A percentile compares a stretch with the other conserved stretches of the same genome.
These are phyloP conservation scores for Epichloe coenophiala DNA, from an alignment of 2,329 filamentous ascomycete genomes.

Conservation along the genomic window DNA sequence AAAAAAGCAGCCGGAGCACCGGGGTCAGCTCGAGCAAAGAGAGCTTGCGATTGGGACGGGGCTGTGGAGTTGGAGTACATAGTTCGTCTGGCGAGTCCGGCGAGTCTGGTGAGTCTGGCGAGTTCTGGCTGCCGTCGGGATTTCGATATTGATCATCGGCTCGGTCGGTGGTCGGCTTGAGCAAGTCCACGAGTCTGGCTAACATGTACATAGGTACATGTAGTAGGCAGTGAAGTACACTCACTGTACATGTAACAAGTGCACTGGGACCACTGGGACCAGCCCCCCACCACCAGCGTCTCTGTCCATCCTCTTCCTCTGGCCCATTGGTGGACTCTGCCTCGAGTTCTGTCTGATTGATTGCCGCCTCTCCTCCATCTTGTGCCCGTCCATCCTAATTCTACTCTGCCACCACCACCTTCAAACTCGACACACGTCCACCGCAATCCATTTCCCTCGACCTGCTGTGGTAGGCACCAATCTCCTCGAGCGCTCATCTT, in stretches of 20 bases:
- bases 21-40: background rate
- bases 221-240: no score
- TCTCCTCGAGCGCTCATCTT: background rate
- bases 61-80: background rate
- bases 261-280: no score
- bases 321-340: background rate
- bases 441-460: background rate
- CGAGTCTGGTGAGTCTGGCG: background rate
- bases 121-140: no score
- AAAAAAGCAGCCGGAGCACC: background rate
- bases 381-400: background rate
- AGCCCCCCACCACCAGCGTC: no score
- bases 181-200: no score
- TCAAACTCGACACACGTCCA: background rate
- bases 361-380: constrained; percentile 2
- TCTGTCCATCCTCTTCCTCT: background rate
- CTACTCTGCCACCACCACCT: constrained; percentile 1
- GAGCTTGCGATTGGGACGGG: background rate
- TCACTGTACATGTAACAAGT: no score
- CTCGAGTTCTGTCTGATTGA: background rate
- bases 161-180: no score
- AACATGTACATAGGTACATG: no score
- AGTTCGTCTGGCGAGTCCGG: no score
- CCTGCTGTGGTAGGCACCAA: background rate
- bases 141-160: no score